Percentiles rank a stretch among this genome's conserved stretches.
Evolutionary conservation across 306 rosid genomes (phyloP).

Genomic region (Vigna nakashimae): DNA sequence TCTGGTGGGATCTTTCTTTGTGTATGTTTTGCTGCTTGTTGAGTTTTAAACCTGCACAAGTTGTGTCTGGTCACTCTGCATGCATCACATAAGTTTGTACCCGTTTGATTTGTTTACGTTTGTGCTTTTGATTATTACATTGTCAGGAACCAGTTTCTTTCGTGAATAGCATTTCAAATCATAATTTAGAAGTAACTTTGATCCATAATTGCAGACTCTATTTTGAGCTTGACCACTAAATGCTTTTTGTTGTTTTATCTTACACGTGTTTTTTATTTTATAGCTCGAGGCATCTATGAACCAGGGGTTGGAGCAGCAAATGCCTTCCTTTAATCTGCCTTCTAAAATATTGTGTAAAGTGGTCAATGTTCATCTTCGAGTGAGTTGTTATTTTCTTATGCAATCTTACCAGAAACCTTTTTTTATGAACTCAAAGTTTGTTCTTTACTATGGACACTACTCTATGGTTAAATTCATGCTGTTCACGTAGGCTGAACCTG

Average conservation of each 20-base stretch:
- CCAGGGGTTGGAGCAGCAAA: constrained; percentile 91
- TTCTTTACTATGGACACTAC: constrained; percentile 23
- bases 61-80: constrained; percentile 10
- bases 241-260: constrained; percentile 23
- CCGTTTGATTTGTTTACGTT: constrained; percentile 9
- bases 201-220: constrained; percentile 8
- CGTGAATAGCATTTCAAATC: not conserved
- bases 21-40: not conserved
- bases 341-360: constrained; percentile 92
- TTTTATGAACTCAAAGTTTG: constrained; percentile 22
- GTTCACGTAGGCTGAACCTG: constrained; percentile 87
- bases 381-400: constrained; percentile 52
- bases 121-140: constrained; percentile 21
- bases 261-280: constrained; percentile 30
- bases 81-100: constrained; percentile 15
- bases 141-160: constrained; percentile 13
- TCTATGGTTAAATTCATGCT: constrained; percentile 39
- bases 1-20: constrained; percentile 28
- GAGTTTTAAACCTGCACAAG: constrained; percentile 10
- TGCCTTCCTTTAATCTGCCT: constrained; percentile 94
- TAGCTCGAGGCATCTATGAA: constrained; percentile 99
- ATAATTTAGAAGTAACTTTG: not conserved
- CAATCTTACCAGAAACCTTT: constrained; percentile 13
- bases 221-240: constrained; percentile 5
- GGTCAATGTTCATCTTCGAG: constrained; percentile 88